These are phyloP conservation scores for Albifimbria verrucaria DNA, from an alignment of 2,329 filamentous ascomycete genomes.

Conservation along the genomic window DNA sequence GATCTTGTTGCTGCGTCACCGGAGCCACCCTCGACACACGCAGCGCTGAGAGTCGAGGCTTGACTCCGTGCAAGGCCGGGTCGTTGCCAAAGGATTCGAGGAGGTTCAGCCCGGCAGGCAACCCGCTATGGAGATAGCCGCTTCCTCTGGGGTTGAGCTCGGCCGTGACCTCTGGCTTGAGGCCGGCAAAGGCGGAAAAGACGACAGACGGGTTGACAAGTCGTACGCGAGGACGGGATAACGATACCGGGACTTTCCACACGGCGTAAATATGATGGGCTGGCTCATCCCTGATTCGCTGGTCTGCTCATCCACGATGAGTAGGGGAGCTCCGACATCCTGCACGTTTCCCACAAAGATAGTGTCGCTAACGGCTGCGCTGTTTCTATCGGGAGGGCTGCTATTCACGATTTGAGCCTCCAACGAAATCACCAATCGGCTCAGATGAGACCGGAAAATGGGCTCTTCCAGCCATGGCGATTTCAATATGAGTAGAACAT, in stretches of 20 bases:
- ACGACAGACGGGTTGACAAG: slow-evolving; percentile 64
- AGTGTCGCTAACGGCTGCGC: slow-evolving; percentile 50
- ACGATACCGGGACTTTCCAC: slow-evolving; percentile 59
- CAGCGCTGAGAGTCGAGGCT: slow-evolving; percentile 68
- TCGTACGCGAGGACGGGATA: slow-evolving; percentile 59
- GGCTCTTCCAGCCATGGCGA: slow-evolving; percentile 58
- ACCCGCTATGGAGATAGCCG: slow-evolving; percentile 67
- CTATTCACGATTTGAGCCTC: slow-evolving; percentile 64
- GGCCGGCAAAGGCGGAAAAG: slow-evolving; percentile 58
- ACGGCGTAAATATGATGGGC: slow-evolving; percentile 47
- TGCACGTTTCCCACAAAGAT: slow-evolving; percentile 56
- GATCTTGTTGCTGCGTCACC: slow-evolving; percentile 58
- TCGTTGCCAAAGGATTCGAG: slow-evolving; percentile 70
- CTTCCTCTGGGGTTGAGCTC: slow-evolving; percentile 32
- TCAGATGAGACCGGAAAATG: slow-evolving; percentile 55
- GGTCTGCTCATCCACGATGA: slow-evolving; percentile 41
- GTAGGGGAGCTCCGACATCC: slow-evolving; percentile 47
- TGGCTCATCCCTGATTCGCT: slow-evolving; percentile 16
- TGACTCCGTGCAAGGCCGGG: slow-evolving; percentile 56
- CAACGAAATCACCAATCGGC: slow-evolving; percentile 61
- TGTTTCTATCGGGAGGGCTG: slow-evolving; percentile 44
- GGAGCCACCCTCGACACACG: slow-evolving; percentile 73
- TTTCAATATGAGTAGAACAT: slow-evolving; percentile 66
- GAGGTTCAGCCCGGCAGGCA: slow-evolving; percentile 71
- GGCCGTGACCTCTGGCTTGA: slow-evolving; percentile 45